A percentile compares a stretch with the other conserved stretches of the same genome.
Evolutionary conservation across 495 filamentous ascomycete genomes (phyloP).

Genomic region (Xylaria venustula): DNA sequence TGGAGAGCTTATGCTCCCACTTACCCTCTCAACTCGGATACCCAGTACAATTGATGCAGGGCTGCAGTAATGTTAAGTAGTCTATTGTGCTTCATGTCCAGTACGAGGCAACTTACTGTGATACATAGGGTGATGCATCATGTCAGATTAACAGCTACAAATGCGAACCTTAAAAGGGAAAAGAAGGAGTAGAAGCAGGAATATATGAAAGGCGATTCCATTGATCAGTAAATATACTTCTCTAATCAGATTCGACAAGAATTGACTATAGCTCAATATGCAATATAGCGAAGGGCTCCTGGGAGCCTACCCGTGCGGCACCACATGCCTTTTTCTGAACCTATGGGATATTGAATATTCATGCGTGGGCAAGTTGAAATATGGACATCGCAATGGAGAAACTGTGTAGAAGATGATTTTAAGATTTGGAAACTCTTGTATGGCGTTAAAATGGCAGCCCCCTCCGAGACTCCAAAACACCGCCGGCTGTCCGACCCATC

Average conservation of each 20-base stretch:
- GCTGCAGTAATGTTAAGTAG: too few relatives aligned
- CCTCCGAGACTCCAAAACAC: constrained; percentile 32
- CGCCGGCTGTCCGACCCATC: constrained; percentile 28
- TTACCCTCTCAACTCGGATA: background rate
- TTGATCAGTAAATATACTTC: constrained; percentile 8
- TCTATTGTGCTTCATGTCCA: too few relatives aligned
- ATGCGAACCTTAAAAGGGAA: background rate
- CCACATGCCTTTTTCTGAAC: constrained; percentile 10
- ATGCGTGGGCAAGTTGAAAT: constrained; percentile 13
- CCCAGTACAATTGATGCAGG: too few relatives aligned
- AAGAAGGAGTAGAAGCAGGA: background rate
- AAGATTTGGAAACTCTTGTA: constrained; percentile 9
- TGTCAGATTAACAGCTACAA: background rate
- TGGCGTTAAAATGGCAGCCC: constrained; percentile 12
- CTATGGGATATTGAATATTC: constrained; percentile 3
- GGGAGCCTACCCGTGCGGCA: background rate
- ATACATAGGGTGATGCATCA: too few relatives aligned
- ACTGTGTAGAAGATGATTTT: constrained; percentile 13
- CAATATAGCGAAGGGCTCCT: constrained; percentile 5
- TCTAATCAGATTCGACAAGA: constrained; percentile 11
- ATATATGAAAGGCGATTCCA: background rate
- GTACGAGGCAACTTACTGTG: too few relatives aligned
- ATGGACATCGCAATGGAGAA: constrained; percentile 13
- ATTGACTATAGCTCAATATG: constrained; percentile 7
- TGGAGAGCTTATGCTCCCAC: background rate